These are phyloP conservation scores for Nitzschia palea DNA, from an alignment of 108 stramenopile genomes.

Conservation along the genomic window DNA sequence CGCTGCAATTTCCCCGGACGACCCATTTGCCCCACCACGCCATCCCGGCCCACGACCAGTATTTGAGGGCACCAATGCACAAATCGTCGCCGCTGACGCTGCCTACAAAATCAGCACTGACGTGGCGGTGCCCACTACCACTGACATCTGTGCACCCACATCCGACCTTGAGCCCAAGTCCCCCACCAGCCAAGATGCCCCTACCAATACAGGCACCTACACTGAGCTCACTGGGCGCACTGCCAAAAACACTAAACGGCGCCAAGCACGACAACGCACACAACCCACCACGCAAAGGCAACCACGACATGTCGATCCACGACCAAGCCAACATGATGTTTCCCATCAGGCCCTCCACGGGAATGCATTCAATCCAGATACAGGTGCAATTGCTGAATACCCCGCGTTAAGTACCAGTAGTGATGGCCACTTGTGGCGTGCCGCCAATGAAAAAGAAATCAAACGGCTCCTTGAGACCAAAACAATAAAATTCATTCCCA, in stretches of 20 bases:
- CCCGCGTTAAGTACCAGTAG: constrained; percentile 1
- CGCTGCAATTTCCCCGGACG: not conserved
- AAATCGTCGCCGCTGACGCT: not conserved
- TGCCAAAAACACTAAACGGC: too few species aligned
- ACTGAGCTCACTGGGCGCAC: too few species aligned
- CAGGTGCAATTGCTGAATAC: constrained; percentile 30
- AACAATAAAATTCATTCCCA: constrained; percentile 43
- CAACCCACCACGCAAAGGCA: too few species aligned
- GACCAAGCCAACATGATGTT: too few species aligned
- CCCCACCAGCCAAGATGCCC: too few species aligned
- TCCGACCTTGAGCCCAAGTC: too few species aligned
- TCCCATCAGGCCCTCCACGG: constrained; percentile 17
- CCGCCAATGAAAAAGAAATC: constrained; percentile 20
- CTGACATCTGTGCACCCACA: too few species aligned
- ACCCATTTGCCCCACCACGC: not conserved
- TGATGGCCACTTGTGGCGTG: constrained; percentile 13
- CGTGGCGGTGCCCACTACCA: too few species aligned
- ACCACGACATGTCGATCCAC: too few species aligned
- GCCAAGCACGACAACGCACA: too few species aligned
- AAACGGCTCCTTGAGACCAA: constrained; percentile 7
- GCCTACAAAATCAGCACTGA: too few species aligned
- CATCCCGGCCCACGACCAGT: not conserved
- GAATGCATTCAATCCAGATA: constrained; percentile 22
- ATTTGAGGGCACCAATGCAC: not conserved
- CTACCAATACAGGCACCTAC: too few species aligned